Evolutionary conservation across 2,329 filamentous ascomycete genomes (phyloP), one percentile per base, ranked within the genome.

Genomic region (Diaporthe capsici): DNA sequence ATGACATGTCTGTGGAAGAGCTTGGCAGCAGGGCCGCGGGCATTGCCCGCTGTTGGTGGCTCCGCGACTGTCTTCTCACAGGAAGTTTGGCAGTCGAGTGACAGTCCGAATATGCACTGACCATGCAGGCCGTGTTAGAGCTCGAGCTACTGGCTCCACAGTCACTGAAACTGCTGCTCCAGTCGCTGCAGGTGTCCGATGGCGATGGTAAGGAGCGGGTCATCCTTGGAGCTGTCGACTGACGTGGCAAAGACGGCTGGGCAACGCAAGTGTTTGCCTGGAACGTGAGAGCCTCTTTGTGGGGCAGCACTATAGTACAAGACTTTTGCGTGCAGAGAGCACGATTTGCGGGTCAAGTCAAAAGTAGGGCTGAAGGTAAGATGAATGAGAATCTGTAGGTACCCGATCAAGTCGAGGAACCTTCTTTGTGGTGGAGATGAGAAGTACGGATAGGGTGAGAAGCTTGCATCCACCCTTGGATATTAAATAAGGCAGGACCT

Each of bases 121-220:
- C 34, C 28, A 20, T 25, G 28, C 42, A 72, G 20, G 9, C 44
- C 8, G 42, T 34, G 53, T 37, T 49, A 17, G 51, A 47, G 7
- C 67, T 71, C 31, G 67, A 55, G 42, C 25, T 61, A 58, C 75
- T 74, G 15, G 22, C 13, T 8, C 37, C 72, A 28, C 58, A 67
- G 67, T 71, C 72, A 17, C 60, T 75, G 37, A 61, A 17, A 12
- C 44, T 51, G 37, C 67, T 51, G 51, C 75, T 65, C 67, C 75
- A 76, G 68, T 53, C 44, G 37, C 72, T 73, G 15, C 39, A 17
- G n/a, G 61, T 47, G 3, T 73, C 76, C 20, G 70, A 73, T 9
- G 63, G 70, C 15, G 76, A 73, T 22, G 76, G 71, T 10, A 53
- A 67, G 2, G 63, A 71, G 28, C 53, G 65, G 1, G 39, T 31